Percentiles rank a stretch among this genome's conserved stretches.
These are phyloP conservation scores for Sugiyamaella boreocaroliniensis DNA, from an alignment of 805 yeast species.

Conservation along the genomic window DNA sequence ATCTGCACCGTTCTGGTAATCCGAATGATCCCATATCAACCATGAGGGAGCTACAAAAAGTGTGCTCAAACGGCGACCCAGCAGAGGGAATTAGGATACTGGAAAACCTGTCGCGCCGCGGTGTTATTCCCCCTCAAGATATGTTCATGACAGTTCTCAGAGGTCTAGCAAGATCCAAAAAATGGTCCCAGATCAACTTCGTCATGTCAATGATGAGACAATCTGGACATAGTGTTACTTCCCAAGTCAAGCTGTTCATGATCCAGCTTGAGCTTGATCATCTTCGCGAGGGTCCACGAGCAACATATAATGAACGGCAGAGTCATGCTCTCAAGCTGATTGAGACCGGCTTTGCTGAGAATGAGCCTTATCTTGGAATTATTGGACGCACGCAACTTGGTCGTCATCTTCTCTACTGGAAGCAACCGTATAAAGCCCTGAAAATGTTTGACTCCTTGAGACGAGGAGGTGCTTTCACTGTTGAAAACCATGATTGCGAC, in stretches of 20 bases:
- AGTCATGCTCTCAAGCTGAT: constrained; percentile 3
- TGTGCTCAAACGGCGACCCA: constrained; percentile 1
- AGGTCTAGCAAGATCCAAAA: constrained; percentile 6
- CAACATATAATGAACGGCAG: background rate
- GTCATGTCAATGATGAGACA: constrained; percentile 12
- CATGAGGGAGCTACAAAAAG: constrained; percentile 7
- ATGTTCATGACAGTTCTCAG: constrained; percentile 11
- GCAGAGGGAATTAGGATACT: constrained; percentile 7
- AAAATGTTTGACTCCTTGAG: constrained; percentile 13
- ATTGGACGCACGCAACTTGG: constrained; percentile 12
- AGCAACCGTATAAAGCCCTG: constrained; percentile 8
- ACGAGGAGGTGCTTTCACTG: constrained; percentile 5
- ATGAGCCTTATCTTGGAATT: constrained; percentile 1
- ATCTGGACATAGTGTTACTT: constrained; percentile 9
- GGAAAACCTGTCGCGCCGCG: constrained; percentile 11
- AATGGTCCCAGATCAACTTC: background rate
- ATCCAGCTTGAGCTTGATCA: constrained; percentile 4
- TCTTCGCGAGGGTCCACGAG: background rate
- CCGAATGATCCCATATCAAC: constrained; percentile 1
- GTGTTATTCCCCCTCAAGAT: constrained; percentile 10
- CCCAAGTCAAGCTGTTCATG: constrained; percentile 2
- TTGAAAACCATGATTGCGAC: constrained; percentile 14
- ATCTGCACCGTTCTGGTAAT: background rate
- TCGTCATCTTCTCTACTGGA: constrained; percentile 5
- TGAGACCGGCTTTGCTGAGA: constrained; percentile 1